A percentile compares a stretch with the other conserved stretches of the same genome.
Evolutionary conservation across 345 rosid genomes (phyloP).

Genomic region (Kandelia obovata): DNA sequence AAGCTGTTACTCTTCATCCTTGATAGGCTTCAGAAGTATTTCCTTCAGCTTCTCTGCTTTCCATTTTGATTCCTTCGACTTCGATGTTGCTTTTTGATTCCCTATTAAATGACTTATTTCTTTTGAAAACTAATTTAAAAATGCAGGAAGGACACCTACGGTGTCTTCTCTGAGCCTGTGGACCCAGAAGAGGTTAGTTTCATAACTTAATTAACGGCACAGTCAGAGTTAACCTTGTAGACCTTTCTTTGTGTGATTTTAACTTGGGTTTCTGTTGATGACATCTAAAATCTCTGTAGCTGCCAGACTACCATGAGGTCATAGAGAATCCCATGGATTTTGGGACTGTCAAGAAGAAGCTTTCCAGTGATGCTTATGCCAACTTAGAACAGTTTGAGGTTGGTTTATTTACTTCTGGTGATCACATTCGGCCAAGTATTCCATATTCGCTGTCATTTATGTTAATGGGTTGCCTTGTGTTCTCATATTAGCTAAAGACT

Average conservation of each 20-base stretch:
- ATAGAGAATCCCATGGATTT: constrained; percentile 34
- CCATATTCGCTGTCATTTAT: neutral
- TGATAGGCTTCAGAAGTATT: constrained; percentile 30
- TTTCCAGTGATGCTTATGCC: constrained; percentile 16
- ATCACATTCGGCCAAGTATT: neutral
- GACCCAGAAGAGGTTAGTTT: constrained; percentile 27
- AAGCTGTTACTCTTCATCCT: constrained; percentile 29
- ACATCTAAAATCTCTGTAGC: constrained; percentile 13
- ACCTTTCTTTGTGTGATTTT: neutral
- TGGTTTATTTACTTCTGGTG: neutral
- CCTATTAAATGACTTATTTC: neutral
- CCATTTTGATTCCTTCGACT: neutral
- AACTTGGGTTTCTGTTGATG: neutral
- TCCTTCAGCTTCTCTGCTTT: neutral
- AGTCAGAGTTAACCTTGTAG: neutral
- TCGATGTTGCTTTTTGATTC: neutral
- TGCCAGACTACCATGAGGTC: constrained; percentile 32
- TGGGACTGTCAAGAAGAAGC: constrained; percentile 25
- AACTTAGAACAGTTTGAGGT: constrained; percentile 33
- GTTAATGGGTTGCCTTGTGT: constrained; percentile 5
- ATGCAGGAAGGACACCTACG: constrained; percentile 35
- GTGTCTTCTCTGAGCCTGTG: constrained; percentile 31
- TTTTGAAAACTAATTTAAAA: neutral
- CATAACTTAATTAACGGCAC: neutral
- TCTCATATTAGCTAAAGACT: neutral